Evolutionary conservation across 2,329 filamentous ascomycete species (phyloP), one percentile per base, ranked within the genome.

Genomic region (Colletotrichum karsti): DNA sequence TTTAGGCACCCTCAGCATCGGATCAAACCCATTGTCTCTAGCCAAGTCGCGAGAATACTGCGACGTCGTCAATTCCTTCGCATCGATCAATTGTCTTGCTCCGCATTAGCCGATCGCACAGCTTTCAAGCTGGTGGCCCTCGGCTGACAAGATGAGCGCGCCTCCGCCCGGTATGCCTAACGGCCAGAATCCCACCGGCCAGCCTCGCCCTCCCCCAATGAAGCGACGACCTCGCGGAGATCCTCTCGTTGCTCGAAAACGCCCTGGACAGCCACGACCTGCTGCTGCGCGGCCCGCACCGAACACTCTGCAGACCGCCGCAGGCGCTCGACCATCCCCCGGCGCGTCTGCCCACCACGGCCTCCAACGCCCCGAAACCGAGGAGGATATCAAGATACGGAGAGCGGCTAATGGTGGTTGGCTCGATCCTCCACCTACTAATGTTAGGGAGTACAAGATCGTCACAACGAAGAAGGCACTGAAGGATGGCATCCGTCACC

Each of bases 381-480:
- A 72, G 42, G 71, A 67, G 37, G 74, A 73, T 59, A 74, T 77
- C 44, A 71, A 74, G 53, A 74, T 74, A 24, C 70, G 69, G 41
- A 72, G 39, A 42, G 69, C 69, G 7, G 69, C 67, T 13, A 71
- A 87, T 73, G 85, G 83, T 44, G 89, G 89, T 46, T 91, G 89
- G 89, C 87, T 87, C 4, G 82, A 85, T 50, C 82, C 86, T 28
- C 81, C 85, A 2, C 82, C 84, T 3, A 74, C 77, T 1, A 81
- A 79, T 2, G 72, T 74, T 18, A 77, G 76, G 26, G 78, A 81
- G 22, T 90, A 90, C 74, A 80, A 73, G 13, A 85, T 98, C 18
- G 89, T 94, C 71, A 93, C 94, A 7, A 97, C 93, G 7, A 97
- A 97, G 80, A 90, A 91, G 74, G 90, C 91, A 9, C 80, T 97